Evolutionary conservation across 345 rosid genomes (phyloP).

Genomic region (Lepidium aucheri): DNA sequence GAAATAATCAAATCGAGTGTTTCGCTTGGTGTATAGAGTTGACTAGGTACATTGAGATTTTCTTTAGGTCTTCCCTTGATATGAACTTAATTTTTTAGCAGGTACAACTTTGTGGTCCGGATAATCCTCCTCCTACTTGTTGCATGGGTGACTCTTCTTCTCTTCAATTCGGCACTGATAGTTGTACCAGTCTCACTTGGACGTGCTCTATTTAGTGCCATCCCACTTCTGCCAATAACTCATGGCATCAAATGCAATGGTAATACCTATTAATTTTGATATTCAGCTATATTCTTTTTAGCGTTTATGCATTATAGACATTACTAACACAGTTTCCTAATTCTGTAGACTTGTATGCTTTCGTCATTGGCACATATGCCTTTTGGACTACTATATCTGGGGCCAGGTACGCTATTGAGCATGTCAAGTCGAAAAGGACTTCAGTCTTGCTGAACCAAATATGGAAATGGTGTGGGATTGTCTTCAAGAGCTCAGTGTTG

Average conservation of each 20-base stretch:
- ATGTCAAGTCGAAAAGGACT: conserved; percentile 67
- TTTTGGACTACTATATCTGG: conserved; percentile 92
- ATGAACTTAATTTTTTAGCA: conserved; percentile 30
- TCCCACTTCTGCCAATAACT: conserved; percentile 92
- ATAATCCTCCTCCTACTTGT: conserved; percentile 75
- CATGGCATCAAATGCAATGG: conserved; percentile 99
- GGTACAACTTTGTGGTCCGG: conserved; percentile 81
- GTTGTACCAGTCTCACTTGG: conserved; percentile 94
- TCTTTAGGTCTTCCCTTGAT: conserved; percentile 3
- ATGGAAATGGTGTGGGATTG: conserved; percentile 88
- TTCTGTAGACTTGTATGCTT: conserved; percentile 81
- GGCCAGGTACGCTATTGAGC: conserved; percentile 74
- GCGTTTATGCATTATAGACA: not conserved
- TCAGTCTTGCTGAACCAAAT: conserved; percentile 58
- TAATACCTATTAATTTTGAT: conserved; percentile 21
- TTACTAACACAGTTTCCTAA: conserved; percentile 5
- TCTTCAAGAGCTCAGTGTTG: conserved; percentile 69
- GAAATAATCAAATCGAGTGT: not conserved
- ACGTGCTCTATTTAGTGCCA: conserved; percentile 80
- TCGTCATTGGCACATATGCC: conserved; percentile 85
- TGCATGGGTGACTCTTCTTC: conserved; percentile 94
- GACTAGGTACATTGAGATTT: not conserved
- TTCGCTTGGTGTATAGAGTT: not conserved
- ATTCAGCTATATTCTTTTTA: not conserved
- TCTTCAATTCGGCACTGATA: conserved; percentile 86